Percentiles rank a stretch among this genome's conserved stretches.
phyloP scores from a whole-genome alignment of 345 rosid genomes.

The Carallia brachiata region DNA sequence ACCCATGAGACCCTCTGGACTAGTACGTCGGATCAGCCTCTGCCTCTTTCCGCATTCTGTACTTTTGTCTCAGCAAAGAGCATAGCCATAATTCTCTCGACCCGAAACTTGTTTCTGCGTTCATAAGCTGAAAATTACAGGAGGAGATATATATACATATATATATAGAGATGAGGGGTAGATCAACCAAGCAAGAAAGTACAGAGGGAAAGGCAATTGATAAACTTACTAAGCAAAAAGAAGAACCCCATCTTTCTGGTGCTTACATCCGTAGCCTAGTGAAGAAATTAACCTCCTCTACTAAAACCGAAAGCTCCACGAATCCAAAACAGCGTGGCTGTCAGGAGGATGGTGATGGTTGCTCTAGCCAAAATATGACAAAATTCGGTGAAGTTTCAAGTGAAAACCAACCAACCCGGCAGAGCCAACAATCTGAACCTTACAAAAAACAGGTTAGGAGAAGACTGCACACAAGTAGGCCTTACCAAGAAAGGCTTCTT shows the following conservation, averaged over 20 bases:
- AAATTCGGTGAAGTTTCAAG: slow-evolving; percentile 26
- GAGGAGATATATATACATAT: not conserved
- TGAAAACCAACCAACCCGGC: slow-evolving; percentile 31
- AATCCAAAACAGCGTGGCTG: slow-evolving; percentile 34
- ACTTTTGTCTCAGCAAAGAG: slow-evolving; percentile 36
- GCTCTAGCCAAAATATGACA: slow-evolving; percentile 31
- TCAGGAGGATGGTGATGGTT: slow-evolving; percentile 23
- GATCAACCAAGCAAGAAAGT: slow-evolving; percentile 40
- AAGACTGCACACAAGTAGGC: slow-evolving; percentile 88
- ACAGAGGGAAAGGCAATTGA: slow-evolving; percentile 40
- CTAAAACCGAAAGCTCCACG: slow-evolving; percentile 50
- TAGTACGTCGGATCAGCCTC: slow-evolving; percentile 40
- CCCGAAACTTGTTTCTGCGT: slow-evolving; percentile 21
- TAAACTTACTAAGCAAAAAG: slow-evolving; percentile 30
- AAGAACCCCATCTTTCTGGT: slow-evolving; percentile 60
- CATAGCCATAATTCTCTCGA: slow-evolving; percentile 30
- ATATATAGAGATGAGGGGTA: slow-evolving; percentile 39
- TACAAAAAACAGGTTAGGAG: slow-evolving; percentile 94
- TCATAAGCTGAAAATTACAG: slow-evolving; percentile 20
- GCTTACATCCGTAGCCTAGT: slow-evolving; percentile 71
- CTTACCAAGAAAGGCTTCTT: slow-evolving; percentile 91
- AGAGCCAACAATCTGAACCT: slow-evolving; percentile 48
- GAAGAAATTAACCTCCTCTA: slow-evolving; percentile 66
- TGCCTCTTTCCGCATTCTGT: slow-evolving; percentile 48
- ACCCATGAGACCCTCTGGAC: slow-evolving; percentile 41